Base-by-base conservation (phyloP, 2,329 filamentous ascomycete genomes). In the Magnaporthales sp. region DNA sequence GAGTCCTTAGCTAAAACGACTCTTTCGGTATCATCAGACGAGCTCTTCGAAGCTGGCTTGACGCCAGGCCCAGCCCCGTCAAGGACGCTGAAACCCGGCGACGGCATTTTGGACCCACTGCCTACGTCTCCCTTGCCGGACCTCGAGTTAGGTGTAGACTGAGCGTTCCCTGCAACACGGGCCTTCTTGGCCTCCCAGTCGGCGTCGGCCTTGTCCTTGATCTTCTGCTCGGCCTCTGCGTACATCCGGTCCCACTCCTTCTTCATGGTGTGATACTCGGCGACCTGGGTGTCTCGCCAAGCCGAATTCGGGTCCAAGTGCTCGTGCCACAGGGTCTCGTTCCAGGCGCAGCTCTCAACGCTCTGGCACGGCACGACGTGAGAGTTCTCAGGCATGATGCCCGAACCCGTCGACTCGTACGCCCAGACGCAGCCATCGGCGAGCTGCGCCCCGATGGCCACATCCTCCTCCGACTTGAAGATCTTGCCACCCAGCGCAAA, bases 371-470 rank as follows among this genome's bases (percentile, higher is more conserved):
- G 80, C 27, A 82, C 69, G 4, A 85, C 74, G 5, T 70, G 73
- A 3, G 81, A 80, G 1, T 71, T 74, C 73, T 91, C 89, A 2
- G 88, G 85, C 88, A 91, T 90, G 67, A 91, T 82, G 19, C 88
- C 88, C 0, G 81, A 82, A 0, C 80, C 76, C 38, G 84, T 89
- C 29, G 79, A 78, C 69, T 85, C 82, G 73, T 91, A 91, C 10
- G 87, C 87, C 89, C 88, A 91, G 4, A 88, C 86, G 70, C 89
- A 91, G 11, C 88, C 88, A 67, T 89, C 86, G 0, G 88, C 83
- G n/a, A 91, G 82, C 72, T 83, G 84, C 73, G 83, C 83, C 26
- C 82, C 89, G 30, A 86, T 81, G 70, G 88, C 85, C n/a, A 91
- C 77, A 71, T 91, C 87, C 27, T 83, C 80, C 2, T 83, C 80